Evolutionary conservation across 495 filamentous ascomycete species (phyloP).

Genomic region (Hamigera avellanea): DNA sequence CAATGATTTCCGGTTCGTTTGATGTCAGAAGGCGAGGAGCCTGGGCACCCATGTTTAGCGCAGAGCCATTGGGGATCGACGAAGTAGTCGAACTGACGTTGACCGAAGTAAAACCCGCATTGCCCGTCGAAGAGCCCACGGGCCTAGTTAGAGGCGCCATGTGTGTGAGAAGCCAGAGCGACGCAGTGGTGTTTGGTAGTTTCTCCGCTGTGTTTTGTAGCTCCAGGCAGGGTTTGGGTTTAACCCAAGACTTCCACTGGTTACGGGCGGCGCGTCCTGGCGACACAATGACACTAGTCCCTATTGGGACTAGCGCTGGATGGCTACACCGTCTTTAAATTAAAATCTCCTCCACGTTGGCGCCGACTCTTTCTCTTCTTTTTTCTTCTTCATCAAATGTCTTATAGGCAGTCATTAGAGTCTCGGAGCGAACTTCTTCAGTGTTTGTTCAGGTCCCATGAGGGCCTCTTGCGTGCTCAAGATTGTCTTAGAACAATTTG

Average conservation of each 20-base stretch:
- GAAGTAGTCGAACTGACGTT: conserved; percentile 15
- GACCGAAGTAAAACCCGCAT: conserved; percentile 13
- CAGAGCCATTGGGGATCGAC: conserved; percentile 2
- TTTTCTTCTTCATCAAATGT: conserved; percentile 62
- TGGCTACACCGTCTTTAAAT: neutral
- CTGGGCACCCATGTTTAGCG: conserved; percentile 6
- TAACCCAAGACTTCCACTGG: conserved; percentile 25
- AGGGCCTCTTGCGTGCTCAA: conserved; percentile 93
- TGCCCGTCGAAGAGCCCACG: conserved; percentile 6
- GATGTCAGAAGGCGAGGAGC: conserved; percentile 6
- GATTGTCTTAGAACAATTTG: conserved; percentile 82
- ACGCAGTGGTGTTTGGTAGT: too few species aligned
- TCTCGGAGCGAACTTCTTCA: conserved; percentile 91
- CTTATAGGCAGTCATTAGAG: conserved; percentile 98
- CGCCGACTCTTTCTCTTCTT: conserved; percentile 29
- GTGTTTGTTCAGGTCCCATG: conserved; percentile 85
- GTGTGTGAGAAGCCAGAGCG: conserved; percentile 3
- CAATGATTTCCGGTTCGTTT: conserved; percentile 27
- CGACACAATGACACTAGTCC: conserved; percentile 11
- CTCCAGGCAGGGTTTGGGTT: conserved; percentile 3
- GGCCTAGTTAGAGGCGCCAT: conserved; percentile 19
- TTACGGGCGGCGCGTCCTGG: conserved; percentile 13
- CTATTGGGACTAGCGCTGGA: conserved; percentile 17
- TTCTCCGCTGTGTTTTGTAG: too few species aligned
- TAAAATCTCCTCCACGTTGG: conserved; percentile 2